Evolutionary conservation across 2,329 filamentous ascomycete genomes (phyloP).

Genomic region (Trichoderma simmonsii): DNA sequence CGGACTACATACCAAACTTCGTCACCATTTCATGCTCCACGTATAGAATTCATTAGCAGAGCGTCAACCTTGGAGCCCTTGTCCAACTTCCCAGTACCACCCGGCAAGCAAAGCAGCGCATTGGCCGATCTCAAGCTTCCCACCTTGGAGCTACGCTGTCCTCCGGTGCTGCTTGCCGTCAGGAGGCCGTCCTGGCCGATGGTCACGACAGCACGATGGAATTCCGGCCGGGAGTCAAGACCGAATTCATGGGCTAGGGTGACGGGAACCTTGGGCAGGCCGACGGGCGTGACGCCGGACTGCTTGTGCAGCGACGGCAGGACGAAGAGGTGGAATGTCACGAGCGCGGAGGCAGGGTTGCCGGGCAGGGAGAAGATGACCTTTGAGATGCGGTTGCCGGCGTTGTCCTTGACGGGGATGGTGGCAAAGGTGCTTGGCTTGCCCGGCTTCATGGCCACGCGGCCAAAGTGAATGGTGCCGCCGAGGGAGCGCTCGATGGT

Average conservation of each 20-base stretch:
- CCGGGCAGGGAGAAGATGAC: slow-evolving; percentile 88
- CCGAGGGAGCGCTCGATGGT: slow-evolving; percentile 88
- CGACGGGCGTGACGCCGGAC: slow-evolving; percentile 63
- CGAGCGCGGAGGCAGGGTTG: slow-evolving; percentile 88
- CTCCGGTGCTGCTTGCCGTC: slow-evolving; percentile 77
- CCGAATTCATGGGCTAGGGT: slow-evolving; percentile 67
- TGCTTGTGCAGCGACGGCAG: slow-evolving; percentile 79
- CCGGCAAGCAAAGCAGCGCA: slow-evolving; percentile 73
- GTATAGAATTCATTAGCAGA: slow-evolving; percentile 65
- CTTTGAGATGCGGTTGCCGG: slow-evolving; percentile 58
- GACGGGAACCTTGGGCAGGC: slow-evolving; percentile 71
- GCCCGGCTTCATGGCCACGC: slow-evolving; percentile 95
- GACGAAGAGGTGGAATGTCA: slow-evolving; percentile 93
- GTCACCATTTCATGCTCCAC: slow-evolving; percentile 19
- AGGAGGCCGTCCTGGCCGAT: slow-evolving; percentile 65
- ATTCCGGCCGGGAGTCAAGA: slow-evolving; percentile 80
- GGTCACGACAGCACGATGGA: slow-evolving; percentile 77
- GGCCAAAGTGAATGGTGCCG: slow-evolving; percentile 92
- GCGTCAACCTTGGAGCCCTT: slow-evolving; percentile 74
- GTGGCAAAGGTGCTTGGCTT: slow-evolving; percentile 98
- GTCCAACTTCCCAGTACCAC: slow-evolving; percentile 58
- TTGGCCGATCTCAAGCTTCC: slow-evolving; percentile 89
- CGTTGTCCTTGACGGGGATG: slow-evolving; percentile 63
- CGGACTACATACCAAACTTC: background rate
- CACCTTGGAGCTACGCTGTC: slow-evolving; percentile 84